Base-by-base conservation (phyloP, 2,329 filamentous ascomycete species). In the Fusarium sambucinum region DNA sequence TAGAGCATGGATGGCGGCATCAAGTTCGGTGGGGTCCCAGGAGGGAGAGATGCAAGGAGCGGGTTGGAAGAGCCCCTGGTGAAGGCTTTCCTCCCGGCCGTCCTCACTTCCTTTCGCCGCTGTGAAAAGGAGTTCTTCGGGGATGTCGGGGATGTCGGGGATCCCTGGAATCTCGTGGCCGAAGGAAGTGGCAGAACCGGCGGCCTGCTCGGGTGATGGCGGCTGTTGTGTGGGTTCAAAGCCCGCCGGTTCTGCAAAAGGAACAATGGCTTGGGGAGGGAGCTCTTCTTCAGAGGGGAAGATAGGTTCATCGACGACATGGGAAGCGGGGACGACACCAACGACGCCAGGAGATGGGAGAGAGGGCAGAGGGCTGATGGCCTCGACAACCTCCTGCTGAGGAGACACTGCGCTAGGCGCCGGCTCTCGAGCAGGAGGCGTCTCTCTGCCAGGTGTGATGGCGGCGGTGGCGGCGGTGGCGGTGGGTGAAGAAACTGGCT, bases 261-360 rank as follows among this genome's bases (percentile, higher is more conserved):
- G 32, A 50, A 50, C 19, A 17, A n/a, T 50, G 23, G 13, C 46
- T 23, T 27, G 32, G 46, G 17, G 23, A 37, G 46, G 32, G 46
- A 38, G 46, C 32, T 50, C 46, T 38, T 27, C 46, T 38, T 37
- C 32, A 25, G 23, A 16, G 46, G 21, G 13, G 33, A 50, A 50
- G 32, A 37, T 38, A 13, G 46, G 46, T 9, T 38, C 23, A 50
- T 50, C 32, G 46, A 50, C 46, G 46, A 50, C 46, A 19, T 19
- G 46, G 32, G 32, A 19, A 50, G 46, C 37, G 32, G 32, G 33
- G 46, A 50, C 32, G 46, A 50, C 23, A 50, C 46, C 32, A 13
- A 27, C 17, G 23, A 27, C 46, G 32, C 32, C 21, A 50, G 32
- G 13, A 16, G n/a, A 14, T 9, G 32, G 12, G 21, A 13, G 21